Percentiles rank a stretch among this genome's conserved stretches.
Conservation (phyloP, 1,139 yeast species). For the Geotrichum carabidarum region DNA sequence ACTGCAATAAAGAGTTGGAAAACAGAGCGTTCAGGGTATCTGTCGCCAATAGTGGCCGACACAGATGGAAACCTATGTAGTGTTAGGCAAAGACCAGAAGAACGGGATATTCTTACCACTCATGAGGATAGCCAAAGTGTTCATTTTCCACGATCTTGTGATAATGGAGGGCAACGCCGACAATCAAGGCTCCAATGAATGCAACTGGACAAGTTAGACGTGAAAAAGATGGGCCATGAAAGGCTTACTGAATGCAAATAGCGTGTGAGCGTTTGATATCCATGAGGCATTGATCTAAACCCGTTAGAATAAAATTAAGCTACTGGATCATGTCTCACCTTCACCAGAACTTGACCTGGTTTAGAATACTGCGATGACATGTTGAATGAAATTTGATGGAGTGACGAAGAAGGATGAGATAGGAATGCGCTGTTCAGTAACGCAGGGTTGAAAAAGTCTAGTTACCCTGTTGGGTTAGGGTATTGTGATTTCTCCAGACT, state of each 20-base stretch:
- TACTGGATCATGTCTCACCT: conserved; percentile 1
- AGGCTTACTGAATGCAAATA: conserved; percentile 49
- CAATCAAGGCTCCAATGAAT: conserved; percentile 64
- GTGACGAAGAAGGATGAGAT: background rate
- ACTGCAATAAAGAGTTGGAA: conserved; percentile 69
- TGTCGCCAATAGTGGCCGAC: conserved; percentile 92
- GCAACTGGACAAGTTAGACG: conserved; percentile 41
- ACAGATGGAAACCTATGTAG: conserved; percentile 72
- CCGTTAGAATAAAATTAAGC: background rate
- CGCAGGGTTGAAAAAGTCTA: background rate
- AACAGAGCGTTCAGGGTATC: conserved; percentile 90
- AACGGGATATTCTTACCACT: conserved; percentile 51
- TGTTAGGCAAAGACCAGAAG: background rate
- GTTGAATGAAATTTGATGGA: background rate
- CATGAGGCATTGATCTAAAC: conserved; percentile 51
- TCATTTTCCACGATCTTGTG: conserved; percentile 84
- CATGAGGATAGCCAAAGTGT: conserved; percentile 86
- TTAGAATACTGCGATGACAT: conserved; percentile 11
- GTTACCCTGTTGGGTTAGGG: conserved; percentile 2
- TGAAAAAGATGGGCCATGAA: background rate
- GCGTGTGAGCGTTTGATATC: conserved; percentile 65
- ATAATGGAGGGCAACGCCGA: conserved; percentile 73
- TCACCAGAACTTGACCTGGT: conserved; percentile 19
- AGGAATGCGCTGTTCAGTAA: background rate
- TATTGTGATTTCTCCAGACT: background rate